Percentiles rank a stretch among this genome's conserved stretches.
Evolutionary conservation across 768 basidiomycete species (phyloP).

Genomic region (Lactarius hengduanensis): DNA sequence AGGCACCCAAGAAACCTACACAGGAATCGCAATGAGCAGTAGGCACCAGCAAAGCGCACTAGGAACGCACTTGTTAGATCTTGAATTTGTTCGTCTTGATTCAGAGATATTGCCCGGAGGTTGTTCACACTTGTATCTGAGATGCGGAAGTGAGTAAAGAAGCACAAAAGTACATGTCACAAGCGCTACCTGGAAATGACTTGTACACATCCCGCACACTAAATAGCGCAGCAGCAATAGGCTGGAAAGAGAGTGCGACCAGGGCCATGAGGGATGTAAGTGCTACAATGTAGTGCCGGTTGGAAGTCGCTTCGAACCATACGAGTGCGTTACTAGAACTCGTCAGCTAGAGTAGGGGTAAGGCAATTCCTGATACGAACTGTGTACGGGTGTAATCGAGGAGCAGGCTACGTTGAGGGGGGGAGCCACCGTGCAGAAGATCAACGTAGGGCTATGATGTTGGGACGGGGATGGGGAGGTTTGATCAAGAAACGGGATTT

Average conservation of each 20-base stretch:
- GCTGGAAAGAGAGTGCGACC: slow-evolving; percentile 48
- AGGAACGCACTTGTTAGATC: slow-evolving; percentile 46
- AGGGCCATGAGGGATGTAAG: slow-evolving; percentile 50
- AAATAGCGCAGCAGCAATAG: slow-evolving; percentile 51
- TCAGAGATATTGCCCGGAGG: slow-evolving; percentile 42
- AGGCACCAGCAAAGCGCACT: slow-evolving; percentile 2
- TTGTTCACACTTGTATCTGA: slow-evolving; percentile 42
- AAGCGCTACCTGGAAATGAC: slow-evolving; percentile 39
- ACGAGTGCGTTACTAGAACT: slow-evolving; percentile 46
- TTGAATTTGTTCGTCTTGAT: slow-evolving; percentile 44
- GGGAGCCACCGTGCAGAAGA: slow-evolving; percentile 54
- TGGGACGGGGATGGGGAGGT: not conserved
- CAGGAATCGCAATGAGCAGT: not conserved
- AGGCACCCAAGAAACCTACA: slow-evolving; percentile 52
- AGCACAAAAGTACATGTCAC: not conserved
- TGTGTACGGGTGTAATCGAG: slow-evolving; percentile 56
- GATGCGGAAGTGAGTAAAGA: not conserved
- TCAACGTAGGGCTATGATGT: slow-evolving; percentile 52
- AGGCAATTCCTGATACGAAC: slow-evolving; percentile 32
- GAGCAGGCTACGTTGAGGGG: slow-evolving; percentile 50
- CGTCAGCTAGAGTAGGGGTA: slow-evolving; percentile 6
- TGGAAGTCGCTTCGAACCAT: slow-evolving; percentile 45
- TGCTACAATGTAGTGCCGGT: slow-evolving; percentile 52
- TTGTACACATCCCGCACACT: slow-evolving; percentile 47
- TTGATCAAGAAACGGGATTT: slow-evolving; percentile 2